Percentiles rank a stretch among this genome's conserved stretches.
These are phyloP conservation scores for Ambrosia hybrid DNA, from an alignment of 140 eudicot genomes.

Conservation along the genomic window DNA sequence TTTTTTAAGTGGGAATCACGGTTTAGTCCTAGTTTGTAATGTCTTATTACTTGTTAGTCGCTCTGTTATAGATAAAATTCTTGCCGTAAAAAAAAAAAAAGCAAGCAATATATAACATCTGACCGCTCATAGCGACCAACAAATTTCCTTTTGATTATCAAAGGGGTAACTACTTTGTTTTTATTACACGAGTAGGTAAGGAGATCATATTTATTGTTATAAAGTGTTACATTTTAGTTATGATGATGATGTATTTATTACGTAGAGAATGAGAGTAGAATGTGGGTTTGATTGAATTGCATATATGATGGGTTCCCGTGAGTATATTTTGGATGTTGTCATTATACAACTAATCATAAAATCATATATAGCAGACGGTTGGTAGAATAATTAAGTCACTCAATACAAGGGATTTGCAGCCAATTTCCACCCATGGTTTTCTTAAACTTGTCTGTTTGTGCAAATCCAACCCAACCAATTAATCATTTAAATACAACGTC, in stretches of 20 bases:
- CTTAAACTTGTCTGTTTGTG: not conserved
- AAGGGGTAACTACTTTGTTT: too few relatives aligned
- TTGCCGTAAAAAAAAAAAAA: too few relatives aligned
- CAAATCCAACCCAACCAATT: conserved; percentile 1
- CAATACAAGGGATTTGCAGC: conserved; percentile 22
- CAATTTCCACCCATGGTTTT: conserved; percentile 29
- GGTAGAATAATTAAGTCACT: conserved; percentile 22
- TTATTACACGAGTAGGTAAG: not conserved
- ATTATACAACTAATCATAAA: conserved; percentile 22
- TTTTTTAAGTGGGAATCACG: too few relatives aligned
- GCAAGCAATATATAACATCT: not conserved
- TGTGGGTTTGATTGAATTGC: not conserved
- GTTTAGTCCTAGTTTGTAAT: too few relatives aligned
- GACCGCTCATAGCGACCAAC: not conserved
- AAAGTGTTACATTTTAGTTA: not conserved
- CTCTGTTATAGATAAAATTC: too few relatives aligned
- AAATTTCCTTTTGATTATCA: too few relatives aligned
- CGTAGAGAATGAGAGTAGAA: conserved; percentile 21
- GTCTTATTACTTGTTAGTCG: too few relatives aligned
- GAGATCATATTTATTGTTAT: not conserved
- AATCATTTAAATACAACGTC: conserved; percentile 16
- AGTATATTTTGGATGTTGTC: conserved; percentile 34
- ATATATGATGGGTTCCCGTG: conserved; percentile 30
- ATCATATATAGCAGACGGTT: conserved; percentile 12
- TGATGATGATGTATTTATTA: not conserved